These are phyloP conservation scores for Leptographium galeiforme DNA, from an alignment of 2,329 filamentous ascomycete species.

Conservation along the genomic window DNA sequence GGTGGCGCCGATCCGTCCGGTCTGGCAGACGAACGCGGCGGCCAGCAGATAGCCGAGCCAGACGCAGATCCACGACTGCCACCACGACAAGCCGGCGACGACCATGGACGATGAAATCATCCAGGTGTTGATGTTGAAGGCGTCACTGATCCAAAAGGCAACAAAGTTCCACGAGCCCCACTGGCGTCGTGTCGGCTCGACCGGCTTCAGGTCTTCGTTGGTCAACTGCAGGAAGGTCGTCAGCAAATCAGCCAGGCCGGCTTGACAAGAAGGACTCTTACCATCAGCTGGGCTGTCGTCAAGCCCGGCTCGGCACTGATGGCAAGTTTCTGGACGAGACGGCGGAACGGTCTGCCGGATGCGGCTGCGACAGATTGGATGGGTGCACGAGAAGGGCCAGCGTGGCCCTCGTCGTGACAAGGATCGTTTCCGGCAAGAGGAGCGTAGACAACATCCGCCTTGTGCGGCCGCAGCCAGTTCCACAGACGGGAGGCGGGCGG, in stretches of 20 bases:
- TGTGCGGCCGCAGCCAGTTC: no score
- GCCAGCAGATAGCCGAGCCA: constrained; percentile 76
- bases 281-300: constrained; percentile 67
- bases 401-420: background rate
- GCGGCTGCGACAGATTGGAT: background rate
- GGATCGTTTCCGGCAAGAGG: background rate
- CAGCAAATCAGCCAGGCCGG: background rate
- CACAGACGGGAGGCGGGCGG: no score
- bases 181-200: constrained; percentile 66
- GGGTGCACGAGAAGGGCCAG: background rate
- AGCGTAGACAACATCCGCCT: background rate
- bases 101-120: constrained; percentile 86
- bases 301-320: constrained; percentile 66
- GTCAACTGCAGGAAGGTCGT: constrained; percentile 42
- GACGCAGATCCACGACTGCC: constrained; percentile 82
- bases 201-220: constrained; percentile 70
- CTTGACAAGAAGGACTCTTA: constrained; percentile 18
- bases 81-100: constrained; percentile 67
- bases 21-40: constrained; percentile 60
- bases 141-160: constrained; percentile 75
- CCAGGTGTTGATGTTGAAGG: constrained; percentile 86
- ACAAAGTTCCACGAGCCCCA: constrained; percentile 86
- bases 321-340: constrained; percentile 46
- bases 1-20: constrained; percentile 69
- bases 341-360: background rate